Base-by-base conservation (phyloP, 371 early-diverging fungal species). In the Rhizopus stolonifer region DNA sequence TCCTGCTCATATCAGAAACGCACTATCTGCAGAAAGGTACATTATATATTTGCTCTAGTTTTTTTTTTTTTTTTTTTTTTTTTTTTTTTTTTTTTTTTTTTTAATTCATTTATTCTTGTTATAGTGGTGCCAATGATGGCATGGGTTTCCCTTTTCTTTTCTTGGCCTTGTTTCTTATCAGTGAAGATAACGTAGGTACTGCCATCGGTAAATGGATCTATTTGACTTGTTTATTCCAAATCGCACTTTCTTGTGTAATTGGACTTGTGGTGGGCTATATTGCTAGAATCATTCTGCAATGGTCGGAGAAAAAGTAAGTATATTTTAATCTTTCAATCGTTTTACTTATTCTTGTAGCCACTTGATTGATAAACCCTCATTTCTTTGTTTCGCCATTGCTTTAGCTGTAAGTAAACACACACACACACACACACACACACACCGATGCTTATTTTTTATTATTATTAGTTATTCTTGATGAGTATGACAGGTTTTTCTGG, bases 291-390 rank as follows among this genome's bases (percentile, higher is more conserved):
- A 58, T 86, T 3, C 72, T 98, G 29, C 84, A 88, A 56, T 81
- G 80, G 31, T 87, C 95, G 10, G 88, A 91, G 48, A 72, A 70
- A 34, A 73, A 72, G 79, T 79, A 78, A 64, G 71, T 70, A 15
- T 19, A 14, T n/a, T n/a, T n/a, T n/a, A n/a, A 29, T 46, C 15
- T n/a, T n/a, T n/a, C n/a, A n/a, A n/a, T n/a, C n/a, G n/a, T n/a
- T n/a, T n/a, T n/a, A n/a, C 9, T 14, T 17, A 25, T 23, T 46
- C 21, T 47, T 44, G 24, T 47, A 78, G 84, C n/a, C 82, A 82
- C 17, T 77, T 90, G 54, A 93, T 98, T 29, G 98, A 97, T 71
- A 91, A 95, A 54, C 95, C 93, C 17, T 90, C 86, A 13, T 91
- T 98, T 62, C 70, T 98, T 38, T 86, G 84, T 23, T 96, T 94